Evolutionary conservation across 2,329 filamentous ascomycete genomes (phyloP).

Genomic region (Penicillium sp.): DNA sequence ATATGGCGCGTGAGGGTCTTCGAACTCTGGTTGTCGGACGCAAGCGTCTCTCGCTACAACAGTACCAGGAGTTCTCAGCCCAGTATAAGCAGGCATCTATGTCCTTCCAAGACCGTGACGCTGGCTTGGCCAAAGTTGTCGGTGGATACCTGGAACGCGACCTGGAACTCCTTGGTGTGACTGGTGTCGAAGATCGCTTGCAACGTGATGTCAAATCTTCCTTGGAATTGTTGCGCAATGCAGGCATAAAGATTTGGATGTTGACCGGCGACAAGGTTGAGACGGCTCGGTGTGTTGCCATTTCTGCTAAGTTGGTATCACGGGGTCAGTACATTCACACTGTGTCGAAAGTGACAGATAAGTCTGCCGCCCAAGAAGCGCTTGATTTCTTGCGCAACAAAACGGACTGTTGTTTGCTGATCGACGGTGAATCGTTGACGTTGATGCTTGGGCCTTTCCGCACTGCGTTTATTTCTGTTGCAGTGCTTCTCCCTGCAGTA

Average conservation of each 20-base stretch:
- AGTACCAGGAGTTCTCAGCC: constrained; percentile 77
- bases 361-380: constrained; percentile 81
- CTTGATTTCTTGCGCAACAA: constrained; percentile 87
- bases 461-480: constrained; percentile 81
- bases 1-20: constrained; percentile 96
- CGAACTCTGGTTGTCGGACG: constrained; percentile 94
- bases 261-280: constrained; percentile 98
- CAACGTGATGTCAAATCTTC: constrained; percentile 95
- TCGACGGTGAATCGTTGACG: constrained; percentile 88
- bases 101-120: constrained; percentile 76
- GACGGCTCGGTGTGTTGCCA: constrained; percentile 92
- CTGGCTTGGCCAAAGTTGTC: constrained; percentile 77
- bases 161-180: constrained; percentile 92
- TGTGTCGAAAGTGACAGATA: constrained; percentile 78
- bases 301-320: constrained; percentile 90
- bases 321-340: constrained; percentile 96
- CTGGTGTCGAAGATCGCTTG: constrained; percentile 94
- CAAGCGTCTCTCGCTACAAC: constrained; percentile 74
- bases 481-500: constrained; percentile 84
- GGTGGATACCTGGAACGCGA: constrained; percentile 81
- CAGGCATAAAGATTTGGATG: constrained; percentile 99
- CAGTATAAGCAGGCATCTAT: constrained; percentile 79
- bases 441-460: constrained; percentile 82
- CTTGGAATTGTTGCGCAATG: constrained; percentile 90
- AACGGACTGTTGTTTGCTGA: constrained; percentile 81